Evolutionary conservation across 177 flowering plant genomes (phyloP).

Genomic region (Vitis hybrid): DNA sequence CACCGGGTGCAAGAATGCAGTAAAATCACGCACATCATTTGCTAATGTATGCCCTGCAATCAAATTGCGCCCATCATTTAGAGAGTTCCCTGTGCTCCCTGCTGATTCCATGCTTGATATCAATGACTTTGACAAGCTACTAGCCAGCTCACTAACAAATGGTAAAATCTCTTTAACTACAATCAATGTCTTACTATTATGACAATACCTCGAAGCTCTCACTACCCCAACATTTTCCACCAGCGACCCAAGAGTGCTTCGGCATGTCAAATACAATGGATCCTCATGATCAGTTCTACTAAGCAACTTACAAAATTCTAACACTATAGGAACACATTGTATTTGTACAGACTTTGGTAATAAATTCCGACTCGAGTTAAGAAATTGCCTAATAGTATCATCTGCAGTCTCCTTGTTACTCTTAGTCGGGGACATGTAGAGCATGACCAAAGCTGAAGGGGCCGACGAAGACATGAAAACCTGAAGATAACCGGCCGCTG

Average conservation of each 20-base stretch:
- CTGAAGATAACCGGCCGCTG: constrained; percentile 42
- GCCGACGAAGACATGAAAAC: constrained; percentile 50
- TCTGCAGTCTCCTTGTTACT: constrained; percentile 47
- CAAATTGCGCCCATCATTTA: constrained; percentile 53
- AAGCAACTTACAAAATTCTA: constrained; percentile 81
- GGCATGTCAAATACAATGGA: constrained; percentile 47
- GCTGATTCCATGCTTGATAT: constrained; percentile 20
- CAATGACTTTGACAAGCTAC: constrained; percentile 38
- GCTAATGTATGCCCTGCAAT: constrained; percentile 16
- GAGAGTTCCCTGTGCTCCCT: constrained; percentile 8
- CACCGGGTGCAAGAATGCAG: constrained; percentile 52
- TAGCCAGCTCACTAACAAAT: constrained; percentile 63
- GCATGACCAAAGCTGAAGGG: constrained; percentile 51
- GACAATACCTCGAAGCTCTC: constrained; percentile 10
- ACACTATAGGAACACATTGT: constrained; percentile 50
- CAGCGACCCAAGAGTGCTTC: constrained; percentile 61
- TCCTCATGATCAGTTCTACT: constrained; percentile 34
- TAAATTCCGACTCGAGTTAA: constrained; percentile 19
- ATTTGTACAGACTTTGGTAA: constrained; percentile 30
- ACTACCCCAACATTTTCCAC: constrained; percentile 40
- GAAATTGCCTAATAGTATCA: constrained; percentile 47
- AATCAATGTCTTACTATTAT: constrained; percentile 16
- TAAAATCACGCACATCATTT: constrained; percentile 56
- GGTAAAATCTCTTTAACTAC: constrained; percentile 54
- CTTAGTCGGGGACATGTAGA: constrained; percentile 36